Percentiles rank a stretch among this genome's conserved stretches.
Evolutionary conservation across 2,329 filamentous ascomycete genomes (phyloP).

Genomic region (Pseudopyricularia cyperi): DNA sequence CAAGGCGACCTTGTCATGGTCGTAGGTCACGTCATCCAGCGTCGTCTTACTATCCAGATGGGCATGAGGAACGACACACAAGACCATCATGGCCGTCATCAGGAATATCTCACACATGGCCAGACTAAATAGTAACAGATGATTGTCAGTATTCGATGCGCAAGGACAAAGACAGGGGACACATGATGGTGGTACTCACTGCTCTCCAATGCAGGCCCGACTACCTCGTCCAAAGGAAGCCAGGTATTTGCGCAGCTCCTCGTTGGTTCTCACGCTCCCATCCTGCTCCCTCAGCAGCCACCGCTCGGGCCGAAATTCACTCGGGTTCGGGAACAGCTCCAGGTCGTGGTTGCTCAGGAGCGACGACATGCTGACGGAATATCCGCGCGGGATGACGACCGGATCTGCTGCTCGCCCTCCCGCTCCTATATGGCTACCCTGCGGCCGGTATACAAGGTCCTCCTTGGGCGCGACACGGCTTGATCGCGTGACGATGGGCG

Average conservation of each 20-base stretch:
- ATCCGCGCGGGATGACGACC: conserved; percentile 20
- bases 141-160: not conserved
- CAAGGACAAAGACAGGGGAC: not conserved
- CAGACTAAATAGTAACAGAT: conserved; percentile 5
- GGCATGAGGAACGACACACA: conserved; percentile 15
- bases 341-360: conserved; percentile 24
- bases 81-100: conserved; percentile 10
- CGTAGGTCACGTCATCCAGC: conserved; percentile 14
- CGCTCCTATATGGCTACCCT: not conserved
- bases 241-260: conserved; percentile 21
- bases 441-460: conserved; percentile 9
- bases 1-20: conserved; percentile 5
- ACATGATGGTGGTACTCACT: conserved; percentile 10
- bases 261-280: conserved; percentile 9
- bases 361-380: conserved; percentile 23
- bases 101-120: conserved; percentile 17
- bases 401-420: conserved; percentile 6
- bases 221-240: conserved; percentile 27
- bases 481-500: conserved; percentile 8
- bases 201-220: conserved; percentile 26
- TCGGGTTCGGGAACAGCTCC: conserved; percentile 21
- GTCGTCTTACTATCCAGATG: conserved; percentile 13
- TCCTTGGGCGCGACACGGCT: conserved; percentile 9
- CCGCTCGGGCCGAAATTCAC: conserved; percentile 24
- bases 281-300: conserved; percentile 20